Percentiles rank a stretch among this genome's conserved stretches.
phyloP scores from a whole-genome alignment of 352 stramenopile genomes.

The Plasmopara halstedii region DNA sequence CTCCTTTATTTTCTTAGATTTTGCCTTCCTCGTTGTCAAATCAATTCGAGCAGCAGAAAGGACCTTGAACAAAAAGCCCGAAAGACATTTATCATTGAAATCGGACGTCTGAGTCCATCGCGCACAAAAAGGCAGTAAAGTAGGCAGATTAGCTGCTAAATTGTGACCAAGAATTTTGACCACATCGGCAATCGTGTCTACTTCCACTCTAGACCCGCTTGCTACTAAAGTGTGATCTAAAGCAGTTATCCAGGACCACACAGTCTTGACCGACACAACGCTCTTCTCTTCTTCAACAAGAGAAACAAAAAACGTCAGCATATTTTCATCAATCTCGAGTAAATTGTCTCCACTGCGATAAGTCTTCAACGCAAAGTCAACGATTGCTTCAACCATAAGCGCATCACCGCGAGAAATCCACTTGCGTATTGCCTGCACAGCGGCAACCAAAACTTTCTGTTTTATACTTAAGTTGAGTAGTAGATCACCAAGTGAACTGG shows the following conservation, averaged over 20 bases:
- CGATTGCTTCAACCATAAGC: conserved; percentile 35
- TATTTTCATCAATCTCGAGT: conserved; percentile 35
- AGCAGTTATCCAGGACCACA: conserved; percentile 34
- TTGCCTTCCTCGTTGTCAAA: conserved; percentile 23
- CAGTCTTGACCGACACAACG: conserved; percentile 23
- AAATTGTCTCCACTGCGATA: conserved; percentile 28
- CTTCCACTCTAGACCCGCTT: conserved; percentile 9
- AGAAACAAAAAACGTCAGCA: conserved; percentile 60
- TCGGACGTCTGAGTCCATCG: conserved; percentile 51
- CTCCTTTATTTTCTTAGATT: conserved; percentile 32
- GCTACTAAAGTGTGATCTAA: conserved; percentile 52
- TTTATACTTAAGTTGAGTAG: conserved; percentile 45
- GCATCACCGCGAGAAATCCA: conserved; percentile 26
- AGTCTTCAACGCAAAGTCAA: conserved; percentile 42
- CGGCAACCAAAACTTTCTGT: conserved; percentile 41
- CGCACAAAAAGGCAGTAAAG: conserved; percentile 49
- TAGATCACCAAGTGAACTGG: conserved; percentile 42
- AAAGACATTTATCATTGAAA: conserved; percentile 36
- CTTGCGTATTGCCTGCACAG: conserved; percentile 46
- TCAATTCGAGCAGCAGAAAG: conserved; percentile 36
- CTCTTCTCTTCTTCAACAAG: conserved; percentile 27
- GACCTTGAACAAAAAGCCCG: conserved; percentile 52
- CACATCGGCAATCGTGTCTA: conserved; percentile 17
- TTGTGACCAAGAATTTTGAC: conserved; percentile 33
- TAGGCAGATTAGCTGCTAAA: conserved; percentile 29